Conservation (phyloP, 495 filamentous ascomycete species). For the Hyphodiscus hymeniophilus region DNA sequence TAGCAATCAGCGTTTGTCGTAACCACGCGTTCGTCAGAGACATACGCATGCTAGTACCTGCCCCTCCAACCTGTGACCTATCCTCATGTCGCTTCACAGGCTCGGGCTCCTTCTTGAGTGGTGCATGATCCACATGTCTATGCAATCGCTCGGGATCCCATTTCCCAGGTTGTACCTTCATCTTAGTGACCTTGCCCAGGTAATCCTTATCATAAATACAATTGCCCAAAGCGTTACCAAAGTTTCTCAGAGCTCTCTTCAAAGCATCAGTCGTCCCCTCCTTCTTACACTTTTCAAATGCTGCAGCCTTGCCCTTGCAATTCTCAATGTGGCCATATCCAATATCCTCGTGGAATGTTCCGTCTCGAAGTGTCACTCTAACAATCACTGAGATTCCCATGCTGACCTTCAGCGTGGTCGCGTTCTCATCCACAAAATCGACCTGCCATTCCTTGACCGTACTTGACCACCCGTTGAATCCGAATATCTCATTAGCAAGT, state of each 20-base stretch:
- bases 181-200: constrained; percentile 69
- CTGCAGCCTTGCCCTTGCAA: constrained; percentile 84
- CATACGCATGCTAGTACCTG: constrained; percentile 17
- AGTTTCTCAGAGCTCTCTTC: constrained; percentile 82
- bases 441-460: constrained; percentile 81
- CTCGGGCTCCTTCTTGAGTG: constrained; percentile 36
- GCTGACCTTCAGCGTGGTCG: constrained; percentile 56
- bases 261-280: constrained; percentile 92
- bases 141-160: constrained; percentile 72
- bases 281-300: constrained; percentile 97
- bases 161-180: constrained; percentile 60
- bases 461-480: constrained; percentile 97
- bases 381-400: constrained; percentile 83
- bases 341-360: constrained; percentile 92
- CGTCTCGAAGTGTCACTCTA: constrained; percentile 80
- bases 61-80: constrained; percentile 29
- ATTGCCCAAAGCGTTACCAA: constrained; percentile 94
- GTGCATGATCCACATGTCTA: constrained; percentile 65
- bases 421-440: constrained; percentile 68
- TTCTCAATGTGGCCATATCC: constrained; percentile 96
- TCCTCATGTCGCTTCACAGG: constrained; percentile 18
- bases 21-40: neutral
- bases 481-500: constrained; percentile 95
- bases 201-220: constrained; percentile 97
- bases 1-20: constrained; percentile 17